Evolutionary conservation across 371 early-diverging fungal genomes (phyloP), one percentile per base, ranked within the genome.

Genomic region (Mucor saturninus): DNA sequence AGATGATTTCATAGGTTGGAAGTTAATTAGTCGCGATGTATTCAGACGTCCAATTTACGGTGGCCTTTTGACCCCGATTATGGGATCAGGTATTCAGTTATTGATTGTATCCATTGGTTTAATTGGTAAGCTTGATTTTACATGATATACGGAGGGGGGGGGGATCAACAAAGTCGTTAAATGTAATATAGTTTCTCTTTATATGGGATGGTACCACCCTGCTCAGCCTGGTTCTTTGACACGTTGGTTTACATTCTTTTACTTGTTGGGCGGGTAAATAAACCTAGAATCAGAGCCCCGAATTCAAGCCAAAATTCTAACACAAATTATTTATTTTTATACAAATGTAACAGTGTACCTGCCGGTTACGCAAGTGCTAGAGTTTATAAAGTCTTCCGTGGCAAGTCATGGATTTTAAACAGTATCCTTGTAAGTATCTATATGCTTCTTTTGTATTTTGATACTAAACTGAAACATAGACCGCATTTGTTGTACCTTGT

Each of bases 11-110:
- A 53, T 73, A 56, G 79, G 81, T 2, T 81, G 81, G 81, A 69
- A 68, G 30, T 56, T 81, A n/a, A 70, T 81, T 39, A 69, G 73
- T 57, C 67, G 75, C 9, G 81, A 81, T 66, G 81, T 81, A 1
- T 81, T 81, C 50, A 59, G 81, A 63, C 58, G 81, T 15, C 81
- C 81, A 11, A 66, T 76, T 32, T 81, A 78, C 57, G 81, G 79
- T 37, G 81, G 81, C 1, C 51, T 81, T 14, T 63, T 81, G 49
- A 74, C 81, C 35, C 81, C 81, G 31, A 31, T 81, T 1, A 56
- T 81, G 53, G 81, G 81, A 29, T 62, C 77, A 4, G 81, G 81
- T 14, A 62, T 78, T 26, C 81, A 81, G 43, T 50, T 76, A 1
- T 37, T 75, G 21, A 42, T 65, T 1, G 65, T 68, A 2, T 30